These are phyloP conservation scores for Pseudogymnoascus destructans DNA, from an alignment of 2,329 filamentous ascomycete species.

Conservation along the genomic window DNA sequence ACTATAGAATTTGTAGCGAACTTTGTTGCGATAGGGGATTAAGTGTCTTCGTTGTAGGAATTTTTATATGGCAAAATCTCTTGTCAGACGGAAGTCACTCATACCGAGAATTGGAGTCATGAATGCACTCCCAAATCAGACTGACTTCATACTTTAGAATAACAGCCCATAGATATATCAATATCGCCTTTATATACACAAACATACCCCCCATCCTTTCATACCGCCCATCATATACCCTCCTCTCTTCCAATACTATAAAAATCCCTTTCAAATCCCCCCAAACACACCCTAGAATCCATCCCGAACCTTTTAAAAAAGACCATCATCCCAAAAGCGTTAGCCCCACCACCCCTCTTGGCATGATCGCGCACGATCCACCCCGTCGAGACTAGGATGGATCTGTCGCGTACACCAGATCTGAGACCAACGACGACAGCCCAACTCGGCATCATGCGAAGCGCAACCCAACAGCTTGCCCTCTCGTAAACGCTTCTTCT, in stretches of 20 bases:
- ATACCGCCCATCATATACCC: background rate
- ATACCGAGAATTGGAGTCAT: background rate
- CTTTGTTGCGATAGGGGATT: too few relatives aligned
- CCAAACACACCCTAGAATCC: background rate
- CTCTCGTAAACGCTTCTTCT: background rate
- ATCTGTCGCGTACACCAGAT: background rate
- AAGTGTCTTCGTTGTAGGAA: background rate
- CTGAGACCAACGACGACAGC: background rate
- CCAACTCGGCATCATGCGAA: background rate
- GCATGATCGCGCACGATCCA: background rate
- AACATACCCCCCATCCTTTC: background rate
- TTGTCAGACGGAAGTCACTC: background rate
- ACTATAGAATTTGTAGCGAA: background rate
- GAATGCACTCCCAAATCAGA: background rate
- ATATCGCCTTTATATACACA: background rate
- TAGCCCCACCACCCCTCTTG: background rate
- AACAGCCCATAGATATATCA: background rate
- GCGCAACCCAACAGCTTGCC: background rate
- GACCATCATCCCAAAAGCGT: background rate
- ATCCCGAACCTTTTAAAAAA: slow-evolving; percentile 3
- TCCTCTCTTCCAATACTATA: background rate
- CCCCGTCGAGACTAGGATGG: background rate
- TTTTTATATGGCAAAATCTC: background rate
- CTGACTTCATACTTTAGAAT: background rate
- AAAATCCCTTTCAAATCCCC: background rate